These are phyloP conservation scores for Lyophyllum semitale DNA, from an alignment of 768 basidiomycete genomes.

Conservation along the genomic window DNA sequence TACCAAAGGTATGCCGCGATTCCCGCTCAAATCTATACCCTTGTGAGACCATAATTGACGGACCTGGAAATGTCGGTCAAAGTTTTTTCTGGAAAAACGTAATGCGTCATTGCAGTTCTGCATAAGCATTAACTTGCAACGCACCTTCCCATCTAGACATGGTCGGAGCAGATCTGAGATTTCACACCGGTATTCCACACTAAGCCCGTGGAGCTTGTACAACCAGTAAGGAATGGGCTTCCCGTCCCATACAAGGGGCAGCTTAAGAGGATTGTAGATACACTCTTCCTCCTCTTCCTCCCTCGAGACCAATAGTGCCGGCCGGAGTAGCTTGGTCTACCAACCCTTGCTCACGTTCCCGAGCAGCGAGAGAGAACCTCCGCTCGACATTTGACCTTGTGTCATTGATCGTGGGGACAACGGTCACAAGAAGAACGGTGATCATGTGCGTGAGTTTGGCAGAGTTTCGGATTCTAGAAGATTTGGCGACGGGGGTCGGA, in stretches of 20 bases:
- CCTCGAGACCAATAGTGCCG: conserved; percentile 49
- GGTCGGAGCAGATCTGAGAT: conserved; percentile 97
- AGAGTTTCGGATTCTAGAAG: conserved; percentile 57
- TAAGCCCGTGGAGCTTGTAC: conserved; percentile 96
- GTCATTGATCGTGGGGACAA: conserved; percentile 74
- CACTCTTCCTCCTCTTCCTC: conserved; percentile 96
- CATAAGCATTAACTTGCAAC: conserved; percentile 16
- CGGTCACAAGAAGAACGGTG: conserved; percentile 62
- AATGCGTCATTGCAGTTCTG: conserved; percentile 3
- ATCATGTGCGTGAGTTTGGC: conserved; percentile 75
- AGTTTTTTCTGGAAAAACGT: conserved; percentile 73
- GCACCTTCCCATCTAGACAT: conserved; percentile 94
- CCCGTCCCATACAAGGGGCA: conserved; percentile 97
- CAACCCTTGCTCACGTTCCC: conserved; percentile 93
- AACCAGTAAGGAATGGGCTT: conserved; percentile 99
- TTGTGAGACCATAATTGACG: conserved; percentile 8
- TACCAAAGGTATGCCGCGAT: conserved; percentile 95
- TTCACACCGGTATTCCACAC: conserved; percentile 97
- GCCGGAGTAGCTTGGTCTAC: conserved; percentile 67
- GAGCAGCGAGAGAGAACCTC: conserved; percentile 91
- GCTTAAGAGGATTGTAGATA: conserved; percentile 96
- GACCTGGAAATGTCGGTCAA: conserved; percentile 93
- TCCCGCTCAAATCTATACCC: conserved; percentile 54
- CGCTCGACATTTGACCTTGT: conserved; percentile 97
- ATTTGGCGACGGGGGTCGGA: conserved; percentile 25